Evolutionary conservation across 2,329 filamentous ascomycete species (phyloP), one percentile per base, ranked within the genome.

Genomic region (Stemphylium vesicarium): DNA sequence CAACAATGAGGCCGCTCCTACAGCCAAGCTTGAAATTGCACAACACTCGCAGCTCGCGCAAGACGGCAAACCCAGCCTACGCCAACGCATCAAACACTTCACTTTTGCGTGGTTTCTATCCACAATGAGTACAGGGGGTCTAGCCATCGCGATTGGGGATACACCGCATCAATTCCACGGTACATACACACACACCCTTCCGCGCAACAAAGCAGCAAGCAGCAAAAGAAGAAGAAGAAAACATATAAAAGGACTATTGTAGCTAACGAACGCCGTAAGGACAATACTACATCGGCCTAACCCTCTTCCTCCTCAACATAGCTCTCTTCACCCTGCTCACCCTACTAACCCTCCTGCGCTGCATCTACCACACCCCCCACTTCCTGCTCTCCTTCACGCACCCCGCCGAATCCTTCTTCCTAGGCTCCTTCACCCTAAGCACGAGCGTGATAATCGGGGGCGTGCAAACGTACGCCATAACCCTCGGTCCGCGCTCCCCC

Each of bases 231-330:
- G 20, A 22, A 22, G 20, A 22, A 22, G 20, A 22, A 22, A 6
- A 22, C 3, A 6, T 4, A 22, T 3, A 22, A 22, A 6, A 22
- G n/a, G n/a, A n/a, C n/a, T n/a, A n/a, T n/a, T n/a, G n/a, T n/a
- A n/a, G n/a, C n/a, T n/a, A n/a, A n/a, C n/a, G n/a, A n/a, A n/a
- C n/a, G n/a, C n/a, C n/a, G n/a, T n/a, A n/a, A n/a, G 81, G 81
- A 11, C 77, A 84, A 10, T 68, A 77, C 56, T 77, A 74, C 8
- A 80, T 84, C 52, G 82, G 81, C 15, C 77, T 81, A 31, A 63
- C 79, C 42, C 67, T 84, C 50, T 84, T 79, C 65, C 62, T 84
- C 22, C 67, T 83, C 55, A 78, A 82, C 65, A 68, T 84, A 4
- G 45, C 77, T 44, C 65, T 80, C 36, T 83, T 83, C 66, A 16